Evolutionary conservation across 306 rosid genomes (phyloP), one percentile per base, ranked within the genome.

Genomic region (Elaeagnus macrophylla): DNA sequence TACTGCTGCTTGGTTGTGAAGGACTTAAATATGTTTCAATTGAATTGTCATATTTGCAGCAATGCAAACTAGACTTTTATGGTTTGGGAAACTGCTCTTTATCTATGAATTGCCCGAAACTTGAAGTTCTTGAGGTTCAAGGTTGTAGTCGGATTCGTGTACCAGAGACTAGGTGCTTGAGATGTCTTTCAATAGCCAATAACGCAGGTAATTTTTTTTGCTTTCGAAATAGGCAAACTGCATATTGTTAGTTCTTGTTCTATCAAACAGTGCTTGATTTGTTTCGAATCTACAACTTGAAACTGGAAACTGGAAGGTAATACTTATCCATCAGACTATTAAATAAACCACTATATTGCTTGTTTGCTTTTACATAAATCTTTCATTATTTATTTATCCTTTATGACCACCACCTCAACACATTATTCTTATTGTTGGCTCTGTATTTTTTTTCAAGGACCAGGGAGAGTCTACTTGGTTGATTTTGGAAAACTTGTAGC

Each of bases 71-170:
- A 48, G 96, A 93, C 53, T 93, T 93, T 59, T 82, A 87, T 44
- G 99, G 99, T 18, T n/a, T 69, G 56, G 96, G 95, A 2, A 73
- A 93, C 77, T 79, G 83, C 68, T 75, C 81, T 2, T 83, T 93
- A 54, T 53, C 74, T 12, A 67, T 93, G 56, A 81, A 48, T 44
- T 79, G 83, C 62, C 88, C 99, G 0, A 80, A 68, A 57, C 71
- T 93, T 35, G 76, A 80, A 65, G 71, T 81, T 54, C 96, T 93
- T 61, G 95, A 93, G 76, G 83, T 93, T 60, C 99, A 87, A 79
- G 99, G 99, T 16, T 93, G 95, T 79, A 84, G 95, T 54, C 82
- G 87, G 95, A 87, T 93, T 66, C 77, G 81, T 61, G 96, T 83
- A 57, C 68, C 68, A 15, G 75, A 77, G 65, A 69, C 95, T 37